Evolutionary conservation across 768 basidiomycete genomes (phyloP), one percentile per base, ranked within the genome.

Genomic region (Wakefieldia striispora): DNA sequence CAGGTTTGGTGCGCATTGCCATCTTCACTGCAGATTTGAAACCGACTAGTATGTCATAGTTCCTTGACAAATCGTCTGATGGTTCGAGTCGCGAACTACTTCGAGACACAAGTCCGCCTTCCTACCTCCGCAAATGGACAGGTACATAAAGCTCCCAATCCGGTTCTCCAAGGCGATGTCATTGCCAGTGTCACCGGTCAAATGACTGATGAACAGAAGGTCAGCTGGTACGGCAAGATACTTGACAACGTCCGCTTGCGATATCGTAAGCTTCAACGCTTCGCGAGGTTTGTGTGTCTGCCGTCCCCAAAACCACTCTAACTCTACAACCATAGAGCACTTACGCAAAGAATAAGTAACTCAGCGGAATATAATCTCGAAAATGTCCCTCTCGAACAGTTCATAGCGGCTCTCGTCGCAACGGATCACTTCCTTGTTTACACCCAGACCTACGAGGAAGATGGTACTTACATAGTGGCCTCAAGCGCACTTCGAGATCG

Each of bases 341-440:
- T 88, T 39, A 86, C 89, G 0, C 90, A 92, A 58, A 82, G 91
- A 40, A 95, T 95, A 72, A 88, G 89, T 61, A 97, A 95, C 67
- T 90, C 94, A 6, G 89, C 92, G 1, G 94, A 97, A 66, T 97
- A 95, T 61, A 80, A 75, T 51, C 75, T 97, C 27, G 88, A 91
- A 50, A 76, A 82, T 47, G 72, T 86, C 33, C 76, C 85, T 37
- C 72, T 95, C 50, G 87, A 88, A 44, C 75, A 76, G n/a, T 88
- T 95, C 67, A 88, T 98, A 46, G 73, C 82, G 20, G 75, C 79
- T 11, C 77, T 99, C 8, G 83, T 89, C 19, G 81, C 85, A 27
- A 85, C 91, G 7, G 92, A 90, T 55, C 95, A 98, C 66, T 87
- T 94, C 70, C 82, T 99, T 49, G 90, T 99, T 39, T 95, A 97